Evolutionary conservation across 306 rosid species (phyloP).

Genomic region (Carpinus viminea): DNA sequence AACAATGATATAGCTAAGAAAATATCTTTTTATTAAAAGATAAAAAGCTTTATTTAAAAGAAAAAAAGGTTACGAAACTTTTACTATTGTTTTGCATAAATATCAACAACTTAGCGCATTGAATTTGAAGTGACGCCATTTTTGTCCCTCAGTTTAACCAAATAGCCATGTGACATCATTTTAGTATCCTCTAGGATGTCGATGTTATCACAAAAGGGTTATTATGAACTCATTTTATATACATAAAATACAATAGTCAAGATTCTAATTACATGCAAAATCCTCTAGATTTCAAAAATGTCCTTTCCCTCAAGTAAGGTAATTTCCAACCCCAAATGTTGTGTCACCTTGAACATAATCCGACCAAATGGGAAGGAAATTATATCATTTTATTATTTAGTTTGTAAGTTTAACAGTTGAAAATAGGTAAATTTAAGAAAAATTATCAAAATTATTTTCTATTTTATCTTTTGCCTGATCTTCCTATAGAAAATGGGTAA

Average conservation of each 20-base stretch:
- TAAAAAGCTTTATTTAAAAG: too few relatives aligned
- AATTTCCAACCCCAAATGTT: not conserved
- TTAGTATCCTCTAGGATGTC: not conserved
- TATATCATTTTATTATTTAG: not conserved
- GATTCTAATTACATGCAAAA: not conserved
- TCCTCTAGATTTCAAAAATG: not conserved
- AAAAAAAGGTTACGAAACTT: too few relatives aligned
- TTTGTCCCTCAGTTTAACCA: not conserved
- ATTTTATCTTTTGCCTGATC: too few relatives aligned
- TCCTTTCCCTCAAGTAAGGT: not conserved
- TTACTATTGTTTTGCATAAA: too few relatives aligned
- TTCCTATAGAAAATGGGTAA: too few relatives aligned
- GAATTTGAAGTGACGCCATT: not conserved
- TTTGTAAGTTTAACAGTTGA: too few relatives aligned
- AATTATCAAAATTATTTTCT: too few relatives aligned
- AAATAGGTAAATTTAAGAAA: too few relatives aligned
- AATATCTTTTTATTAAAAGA: too few relatives aligned
- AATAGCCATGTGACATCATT: not conserved
- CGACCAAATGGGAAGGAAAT: not conserved
- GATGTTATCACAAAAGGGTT: not conserved
- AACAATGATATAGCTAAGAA: too few relatives aligned
- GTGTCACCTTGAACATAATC: not conserved
- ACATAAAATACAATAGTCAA: not conserved
- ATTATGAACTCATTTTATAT: not conserved
- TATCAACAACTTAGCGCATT: not conserved